Percentiles rank a stretch among this genome's conserved stretches.
These are phyloP conservation scores for Lycium barbarum DNA, from an alignment of 257 asterid genomes.

Conservation along the genomic window DNA sequence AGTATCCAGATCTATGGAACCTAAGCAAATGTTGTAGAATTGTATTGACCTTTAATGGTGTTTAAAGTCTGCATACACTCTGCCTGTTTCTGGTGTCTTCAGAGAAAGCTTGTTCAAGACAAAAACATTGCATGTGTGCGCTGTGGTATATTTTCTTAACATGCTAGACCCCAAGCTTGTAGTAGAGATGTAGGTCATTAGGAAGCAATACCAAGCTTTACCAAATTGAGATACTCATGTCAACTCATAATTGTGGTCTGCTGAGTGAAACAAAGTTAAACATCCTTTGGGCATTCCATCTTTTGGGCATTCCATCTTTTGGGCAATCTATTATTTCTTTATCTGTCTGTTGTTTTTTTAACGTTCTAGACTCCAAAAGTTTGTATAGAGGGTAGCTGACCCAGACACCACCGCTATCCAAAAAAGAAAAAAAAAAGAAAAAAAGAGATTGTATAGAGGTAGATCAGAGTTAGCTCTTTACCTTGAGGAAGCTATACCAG, in stretches of 20 bases:
- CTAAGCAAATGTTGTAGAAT: background rate
- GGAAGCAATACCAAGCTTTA: constrained; percentile 5
- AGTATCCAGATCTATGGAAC: constrained; percentile 11
- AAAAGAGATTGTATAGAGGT: background rate
- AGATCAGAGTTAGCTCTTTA: background rate
- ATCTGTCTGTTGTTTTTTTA: background rate
- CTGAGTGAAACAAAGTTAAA: background rate
- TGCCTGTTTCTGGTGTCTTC: background rate
- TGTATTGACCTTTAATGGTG: constrained; percentile 21
- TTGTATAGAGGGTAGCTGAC: constrained; percentile 5
- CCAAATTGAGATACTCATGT: background rate
- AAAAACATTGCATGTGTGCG: background rate
- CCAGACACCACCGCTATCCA: background rate
- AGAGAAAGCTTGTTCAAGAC: background rate
- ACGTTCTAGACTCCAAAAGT: constrained; percentile 18
- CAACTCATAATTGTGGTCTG: constrained; percentile 5
- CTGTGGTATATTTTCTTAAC: background rate
- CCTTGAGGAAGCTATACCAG: constrained; percentile 7
- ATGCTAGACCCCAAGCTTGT: constrained; percentile 20
- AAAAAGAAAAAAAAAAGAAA: too few relatives aligned
- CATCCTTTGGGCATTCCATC: background rate
- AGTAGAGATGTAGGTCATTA: constrained; percentile 1
- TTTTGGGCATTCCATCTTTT: background rate
- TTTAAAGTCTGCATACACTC: background rate
- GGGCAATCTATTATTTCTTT: constrained; percentile 16